Percentiles rank a stretch among this genome's conserved stretches.
Evolutionary conservation across 257 asterid species (phyloP).

Genomic region (Solanum lycopersicoides): DNA sequence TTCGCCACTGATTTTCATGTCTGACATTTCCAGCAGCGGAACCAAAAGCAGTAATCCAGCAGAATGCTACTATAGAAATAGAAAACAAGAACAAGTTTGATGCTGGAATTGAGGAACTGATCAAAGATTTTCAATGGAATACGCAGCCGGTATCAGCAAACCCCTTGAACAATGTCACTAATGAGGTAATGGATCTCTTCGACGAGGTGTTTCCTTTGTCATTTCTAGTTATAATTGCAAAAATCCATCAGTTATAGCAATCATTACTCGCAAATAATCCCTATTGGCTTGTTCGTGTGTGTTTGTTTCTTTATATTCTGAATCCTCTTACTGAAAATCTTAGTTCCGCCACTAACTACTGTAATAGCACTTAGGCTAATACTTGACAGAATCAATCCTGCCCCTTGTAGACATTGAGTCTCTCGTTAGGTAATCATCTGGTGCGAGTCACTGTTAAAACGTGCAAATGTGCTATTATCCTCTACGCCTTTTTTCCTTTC

Average conservation of each 20-base stretch:
- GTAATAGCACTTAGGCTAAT: background rate
- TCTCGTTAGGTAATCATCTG: background rate
- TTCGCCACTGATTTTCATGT: background rate
- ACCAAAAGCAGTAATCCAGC: background rate
- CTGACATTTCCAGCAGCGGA: constrained; percentile 4
- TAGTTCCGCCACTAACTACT: background rate
- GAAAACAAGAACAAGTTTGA: constrained; percentile 16
- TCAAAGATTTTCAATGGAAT: constrained; percentile 21
- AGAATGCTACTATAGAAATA: background rate
- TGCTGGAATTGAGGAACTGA: constrained; percentile 28
- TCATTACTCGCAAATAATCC: background rate
- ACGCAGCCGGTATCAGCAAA: background rate
- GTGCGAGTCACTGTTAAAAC: background rate
- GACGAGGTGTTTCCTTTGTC: constrained; percentile 3
- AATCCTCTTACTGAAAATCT: background rate
- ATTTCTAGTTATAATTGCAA: background rate
- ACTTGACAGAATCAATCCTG: background rate
- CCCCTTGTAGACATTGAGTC: background rate
- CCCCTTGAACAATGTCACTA: background rate
- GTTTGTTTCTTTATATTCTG: background rate
- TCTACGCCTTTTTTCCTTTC: background rate
- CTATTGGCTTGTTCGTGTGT: background rate
- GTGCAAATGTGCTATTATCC: background rate
- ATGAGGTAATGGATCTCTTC: background rate
- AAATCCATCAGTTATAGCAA: background rate